Percentiles rank a stretch among this genome's conserved stretches.
These are phyloP conservation scores for Argentina anserina DNA, from an alignment of 306 rosid genomes.

Conservation along the genomic window DNA sequence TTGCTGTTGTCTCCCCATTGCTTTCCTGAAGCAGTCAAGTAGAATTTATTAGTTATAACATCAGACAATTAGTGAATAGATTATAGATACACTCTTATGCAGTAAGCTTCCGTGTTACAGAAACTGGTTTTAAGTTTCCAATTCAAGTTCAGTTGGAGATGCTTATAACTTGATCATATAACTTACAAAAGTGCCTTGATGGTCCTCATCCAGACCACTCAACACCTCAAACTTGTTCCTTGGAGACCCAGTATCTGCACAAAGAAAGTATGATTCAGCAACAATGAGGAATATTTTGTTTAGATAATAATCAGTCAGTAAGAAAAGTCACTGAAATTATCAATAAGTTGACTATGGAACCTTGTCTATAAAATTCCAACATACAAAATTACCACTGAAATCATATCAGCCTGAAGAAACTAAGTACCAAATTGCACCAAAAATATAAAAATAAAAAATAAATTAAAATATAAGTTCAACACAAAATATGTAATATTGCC, in stretches of 20 bases:
- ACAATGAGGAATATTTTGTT: constrained; percentile 5
- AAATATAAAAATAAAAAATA: too few relatives aligned
- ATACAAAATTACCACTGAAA: constrained; percentile 2
- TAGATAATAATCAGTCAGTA: neutral
- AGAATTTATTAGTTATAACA: constrained; percentile 17
- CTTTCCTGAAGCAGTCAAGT: constrained; percentile 52
- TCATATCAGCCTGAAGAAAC: constrained; percentile 8
- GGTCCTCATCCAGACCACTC: constrained; percentile 50
- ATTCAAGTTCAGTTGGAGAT: constrained; percentile 9
- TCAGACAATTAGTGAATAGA: constrained; percentile 13
- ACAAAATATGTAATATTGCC: neutral
- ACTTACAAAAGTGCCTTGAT: constrained; percentile 52
- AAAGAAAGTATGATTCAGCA: constrained; percentile 22
- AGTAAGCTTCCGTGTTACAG: neutral
- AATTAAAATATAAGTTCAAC: constrained; percentile 16
- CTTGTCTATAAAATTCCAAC: constrained; percentile 9
- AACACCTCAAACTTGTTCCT: constrained; percentile 54
- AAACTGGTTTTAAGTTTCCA: constrained; percentile 4
- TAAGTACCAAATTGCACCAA: constrained; percentile 1
- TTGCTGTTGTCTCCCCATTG: constrained; percentile 32
- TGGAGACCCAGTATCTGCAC: constrained; percentile 55
- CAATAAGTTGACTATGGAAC: constrained; percentile 11
- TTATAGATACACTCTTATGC: neutral
- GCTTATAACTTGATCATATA: constrained; percentile 9
- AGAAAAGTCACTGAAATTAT: constrained; percentile 10